Base-by-base conservation (phyloP, 2,329 filamentous ascomycete genomes). In the Coleophoma eucalyptorum region DNA sequence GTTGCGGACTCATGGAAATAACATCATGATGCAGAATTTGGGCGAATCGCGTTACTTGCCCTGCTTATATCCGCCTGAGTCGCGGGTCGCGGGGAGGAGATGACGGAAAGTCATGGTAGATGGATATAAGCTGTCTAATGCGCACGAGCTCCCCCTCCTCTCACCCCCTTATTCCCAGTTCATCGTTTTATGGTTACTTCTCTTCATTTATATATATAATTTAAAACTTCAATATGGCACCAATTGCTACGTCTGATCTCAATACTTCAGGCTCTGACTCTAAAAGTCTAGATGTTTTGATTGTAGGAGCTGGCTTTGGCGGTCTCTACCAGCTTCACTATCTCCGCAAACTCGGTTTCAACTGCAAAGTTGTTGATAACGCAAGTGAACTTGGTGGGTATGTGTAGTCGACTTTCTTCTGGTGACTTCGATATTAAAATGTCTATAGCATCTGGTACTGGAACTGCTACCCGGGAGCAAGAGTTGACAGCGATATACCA, bases 401-500 rank as follows among this genome's bases (percentile, higher is more conserved):
- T 16, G 26, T 21, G 4, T 15, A 12, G 13, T 21, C 40, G 5
- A 12, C 7, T 2, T 21, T 16, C 12, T 42, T 42, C 26, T 26
- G 26, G 40, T 2, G 16, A 12, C 11, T 12, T 42, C 6, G 7
- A 2, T 19, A 6, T 21, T 42, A 42, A 42, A 13, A 13, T 18
- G 12, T 3, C 11, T 31, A 31, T 38, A 19, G 55, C 2, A 51
- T 54, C 8, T 58, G 53, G 55, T 54, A 55, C 31, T 59, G 58
- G 59, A 75, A 75, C 49, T 65, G 68, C 15, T 73, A 74, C 43
- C 71, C 73, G 7, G 73, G 73, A 0, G 71, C 72, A 18, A 65
- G 72, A 21, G 77, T 81, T 2, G 81, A 84, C 63, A 77, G 73
- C 0, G 72, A 56, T 19, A 21, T 53, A 0, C 62, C 62, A 12